Evolutionary conservation across 306 rosid species (phyloP), one percentile per base, ranked within the genome.

Genomic region (Pterocarpus macrocarpus): DNA sequence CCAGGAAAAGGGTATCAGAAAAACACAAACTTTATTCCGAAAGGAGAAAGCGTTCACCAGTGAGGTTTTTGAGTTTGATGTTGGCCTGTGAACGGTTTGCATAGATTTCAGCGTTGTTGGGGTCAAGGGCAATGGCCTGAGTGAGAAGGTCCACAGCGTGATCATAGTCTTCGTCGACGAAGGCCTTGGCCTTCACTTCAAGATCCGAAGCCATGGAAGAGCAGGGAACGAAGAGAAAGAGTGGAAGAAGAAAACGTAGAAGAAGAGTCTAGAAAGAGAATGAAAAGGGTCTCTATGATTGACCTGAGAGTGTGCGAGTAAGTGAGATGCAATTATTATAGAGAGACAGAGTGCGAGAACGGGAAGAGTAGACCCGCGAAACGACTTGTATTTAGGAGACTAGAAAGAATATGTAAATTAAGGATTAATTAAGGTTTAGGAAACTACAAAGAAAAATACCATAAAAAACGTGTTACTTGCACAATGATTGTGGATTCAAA

Each of bases 31-130:
- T 76, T 76, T 76, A 4, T 0, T 58, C 15, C 5, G 9, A 66
- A 15, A 55, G 30, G 1, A 8, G 17, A 53, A 22, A 63, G 4
- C 33, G 45, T 6, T 32, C 49, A 92, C 97, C 94, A 11, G 93
- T 82, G 81, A 55, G 75, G 69, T 80, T 79, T 8, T 28, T 2
- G 88, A 87, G 83, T 77, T 93, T 93, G 90, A 93, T 87, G 83
- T 93, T 86, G 82, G 94, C 97, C 84, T 93, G 97, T 14, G 97
- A 93, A 22, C 97, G 97, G 81, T 91, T 89, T 11, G 84, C 78
- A 55, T 49, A 87, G 22, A 87, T 89, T 38, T 85, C 90, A 11
- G 97, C 82, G 85, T 65, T 85, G 9, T 43, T 69, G 58, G 96
- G 92, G 85, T 50, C 69, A 57, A 88, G 76, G 16, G 52, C 49